Percentiles rank a stretch among this genome's conserved stretches.
These are phyloP conservation scores for Fusarium annulatum DNA, from an alignment of 2,329 filamentous ascomycete genomes.

Conservation along the genomic window DNA sequence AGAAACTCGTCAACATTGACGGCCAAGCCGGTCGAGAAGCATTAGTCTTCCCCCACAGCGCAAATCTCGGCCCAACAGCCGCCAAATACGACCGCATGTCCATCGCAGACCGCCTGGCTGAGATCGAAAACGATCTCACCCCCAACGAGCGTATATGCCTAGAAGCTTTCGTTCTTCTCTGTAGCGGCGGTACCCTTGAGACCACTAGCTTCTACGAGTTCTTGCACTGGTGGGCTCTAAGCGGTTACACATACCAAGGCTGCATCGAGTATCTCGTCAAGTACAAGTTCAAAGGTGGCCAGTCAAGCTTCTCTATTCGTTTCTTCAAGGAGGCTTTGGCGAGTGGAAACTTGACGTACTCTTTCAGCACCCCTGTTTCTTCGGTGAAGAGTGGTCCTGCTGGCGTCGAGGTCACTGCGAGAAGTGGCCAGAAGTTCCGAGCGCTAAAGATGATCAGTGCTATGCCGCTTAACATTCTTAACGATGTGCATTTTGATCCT, in stretches of 20 bases:
- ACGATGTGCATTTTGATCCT: slow-evolving; percentile 54
- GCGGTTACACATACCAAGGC: slow-evolving; percentile 54
- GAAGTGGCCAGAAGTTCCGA: slow-evolving; percentile 45
- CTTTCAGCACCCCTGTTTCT: slow-evolving; percentile 53
- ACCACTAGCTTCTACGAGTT: slow-evolving; percentile 60
- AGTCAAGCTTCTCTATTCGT: slow-evolving; percentile 57
- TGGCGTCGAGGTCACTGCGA: slow-evolving; percentile 50
- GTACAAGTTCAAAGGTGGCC: slow-evolving; percentile 57
- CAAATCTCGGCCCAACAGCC: slow-evolving; percentile 48
- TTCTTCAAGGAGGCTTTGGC: slow-evolving; percentile 58
- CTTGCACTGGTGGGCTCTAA: slow-evolving; percentile 60
- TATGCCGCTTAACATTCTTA: slow-evolving; percentile 58
- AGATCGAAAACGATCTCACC: slow-evolving; percentile 53
- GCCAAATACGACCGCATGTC: slow-evolving; percentile 54
- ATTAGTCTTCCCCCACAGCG: slow-evolving; percentile 56
- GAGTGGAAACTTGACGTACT: slow-evolving; percentile 54
- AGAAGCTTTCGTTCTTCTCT: slow-evolving; percentile 56
- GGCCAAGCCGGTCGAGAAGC: slow-evolving; percentile 49
- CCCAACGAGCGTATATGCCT: slow-evolving; percentile 54
- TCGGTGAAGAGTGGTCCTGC: slow-evolving; percentile 45
- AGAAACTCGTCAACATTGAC: slow-evolving; percentile 60
- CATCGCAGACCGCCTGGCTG: slow-evolving; percentile 54
- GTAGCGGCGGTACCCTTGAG: slow-evolving; percentile 55
- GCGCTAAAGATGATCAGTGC: slow-evolving; percentile 53
- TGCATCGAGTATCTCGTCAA: slow-evolving; percentile 54